Evolutionary conservation across 2,329 filamentous ascomycete genomes (phyloP).

Genomic region (Dissoconium aciculare): DNA sequence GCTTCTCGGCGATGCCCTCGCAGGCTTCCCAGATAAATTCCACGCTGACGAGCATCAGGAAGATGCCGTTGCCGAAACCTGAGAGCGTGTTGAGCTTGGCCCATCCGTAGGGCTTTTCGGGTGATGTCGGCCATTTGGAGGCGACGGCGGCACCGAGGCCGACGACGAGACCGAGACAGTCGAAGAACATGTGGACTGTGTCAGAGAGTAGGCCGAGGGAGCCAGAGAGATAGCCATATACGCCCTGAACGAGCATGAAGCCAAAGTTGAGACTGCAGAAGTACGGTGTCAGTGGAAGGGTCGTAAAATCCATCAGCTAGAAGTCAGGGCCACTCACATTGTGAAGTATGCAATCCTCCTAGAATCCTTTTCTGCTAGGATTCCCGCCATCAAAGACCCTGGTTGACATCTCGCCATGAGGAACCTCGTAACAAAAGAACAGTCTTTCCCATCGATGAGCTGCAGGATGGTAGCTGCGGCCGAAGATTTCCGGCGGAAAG

Average conservation of each 20-base stretch:
- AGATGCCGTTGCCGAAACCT: slow-evolving; percentile 90
- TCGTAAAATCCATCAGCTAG: slow-evolving; percentile 5
- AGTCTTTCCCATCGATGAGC: slow-evolving; percentile 32
- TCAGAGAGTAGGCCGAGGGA: slow-evolving; percentile 91
- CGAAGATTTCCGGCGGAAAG: too few relatives aligned
- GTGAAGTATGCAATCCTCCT: slow-evolving; percentile 96
- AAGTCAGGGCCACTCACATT: slow-evolving; percentile 43
- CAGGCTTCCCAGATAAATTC: slow-evolving; percentile 94
- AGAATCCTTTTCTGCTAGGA: slow-evolving; percentile 82
- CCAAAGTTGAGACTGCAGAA: slow-evolving; percentile 63
- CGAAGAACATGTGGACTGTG: slow-evolving; percentile 99
- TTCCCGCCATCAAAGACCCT: slow-evolving; percentile 69
- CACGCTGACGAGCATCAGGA: slow-evolving; percentile 85
- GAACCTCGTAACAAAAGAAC: slow-evolving; percentile 56
- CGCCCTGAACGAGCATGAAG: slow-evolving; percentile 90
- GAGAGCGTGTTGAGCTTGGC: slow-evolving; percentile 94
- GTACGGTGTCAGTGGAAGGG: too few relatives aligned
- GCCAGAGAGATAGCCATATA: slow-evolving; percentile 85
- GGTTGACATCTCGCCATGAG: slow-evolving; percentile 54
- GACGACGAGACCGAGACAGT: slow-evolving; percentile 82
- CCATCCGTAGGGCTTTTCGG: slow-evolving; percentile 84
- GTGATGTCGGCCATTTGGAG: slow-evolving; percentile 88
- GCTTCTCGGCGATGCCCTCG: slow-evolving; percentile 70
- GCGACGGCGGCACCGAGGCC: slow-evolving; percentile 84
- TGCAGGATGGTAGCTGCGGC: too few relatives aligned